These are phyloP conservation scores for Lactarius quietus DNA, from an alignment of 768 basidiomycete genomes.

Conservation along the genomic window DNA sequence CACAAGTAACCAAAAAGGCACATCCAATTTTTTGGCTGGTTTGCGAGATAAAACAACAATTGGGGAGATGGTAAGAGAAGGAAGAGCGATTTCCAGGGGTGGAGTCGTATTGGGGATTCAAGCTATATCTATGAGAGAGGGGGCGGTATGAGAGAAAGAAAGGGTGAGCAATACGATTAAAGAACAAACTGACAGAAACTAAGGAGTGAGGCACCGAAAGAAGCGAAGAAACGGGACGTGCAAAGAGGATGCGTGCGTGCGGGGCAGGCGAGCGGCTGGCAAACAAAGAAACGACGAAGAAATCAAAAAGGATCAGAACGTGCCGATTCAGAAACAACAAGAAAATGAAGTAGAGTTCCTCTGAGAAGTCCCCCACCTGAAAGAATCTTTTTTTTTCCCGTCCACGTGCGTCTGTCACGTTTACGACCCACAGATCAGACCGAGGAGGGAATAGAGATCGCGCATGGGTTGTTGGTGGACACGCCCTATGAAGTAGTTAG, in stretches of 20 bases:
- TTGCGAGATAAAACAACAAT: constrained; percentile 1
- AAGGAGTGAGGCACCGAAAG: too few relatives aligned
- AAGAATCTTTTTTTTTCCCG: neutral
- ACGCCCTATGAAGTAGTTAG: neutral
- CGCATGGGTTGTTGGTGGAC: neutral
- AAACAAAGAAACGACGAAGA: too few relatives aligned
- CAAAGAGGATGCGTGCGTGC: too few relatives aligned
- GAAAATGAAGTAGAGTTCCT: neutral
- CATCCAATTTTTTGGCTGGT: neutral
- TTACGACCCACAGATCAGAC: neutral
- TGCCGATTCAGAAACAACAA: too few relatives aligned
- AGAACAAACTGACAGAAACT: too few relatives aligned
- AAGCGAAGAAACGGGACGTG: too few relatives aligned
- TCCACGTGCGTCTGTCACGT: neutral
- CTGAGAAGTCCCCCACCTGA: neutral
- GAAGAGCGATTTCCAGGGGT: neutral
- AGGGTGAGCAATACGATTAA: neutral
- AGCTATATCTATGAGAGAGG: neutral
- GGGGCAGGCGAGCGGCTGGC: too few relatives aligned
- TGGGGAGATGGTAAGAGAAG: neutral
- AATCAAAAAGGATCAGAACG: too few relatives aligned
- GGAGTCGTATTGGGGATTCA: neutral
- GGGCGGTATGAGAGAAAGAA: neutral
- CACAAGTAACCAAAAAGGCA: neutral
- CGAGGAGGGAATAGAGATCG: constrained; percentile 2